A percentile compares a stretch with the other conserved stretches of the same genome.
phyloP scores from a whole-genome alignment of 2,329 filamentous ascomycete genomes.

The Sporothrix phasma region DNA sequence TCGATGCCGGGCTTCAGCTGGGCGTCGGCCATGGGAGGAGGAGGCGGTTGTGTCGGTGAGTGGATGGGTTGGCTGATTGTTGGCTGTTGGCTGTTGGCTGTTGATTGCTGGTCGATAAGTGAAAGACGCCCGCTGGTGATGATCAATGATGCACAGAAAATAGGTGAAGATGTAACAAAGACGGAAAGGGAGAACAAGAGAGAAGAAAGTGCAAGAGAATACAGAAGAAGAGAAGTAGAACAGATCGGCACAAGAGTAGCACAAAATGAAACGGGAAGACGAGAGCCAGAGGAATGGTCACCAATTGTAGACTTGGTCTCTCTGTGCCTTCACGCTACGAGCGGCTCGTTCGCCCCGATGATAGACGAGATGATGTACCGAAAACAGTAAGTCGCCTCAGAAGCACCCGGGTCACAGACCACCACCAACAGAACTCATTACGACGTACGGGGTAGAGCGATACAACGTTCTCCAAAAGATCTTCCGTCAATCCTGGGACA shows the following conservation, averaged over 20 bases:
- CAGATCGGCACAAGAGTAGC: neutral
- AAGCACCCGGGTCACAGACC: neutral
- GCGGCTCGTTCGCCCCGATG: neutral
- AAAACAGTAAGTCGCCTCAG: neutral
- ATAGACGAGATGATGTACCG: neutral
- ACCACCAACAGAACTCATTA: no score
- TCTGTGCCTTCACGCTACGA: neutral
- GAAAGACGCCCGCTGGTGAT: neutral
- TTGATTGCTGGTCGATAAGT: neutral
- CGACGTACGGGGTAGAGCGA: no score
- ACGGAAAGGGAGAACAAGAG: neutral
- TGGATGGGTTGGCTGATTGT: no score
- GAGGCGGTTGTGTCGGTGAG: neutral
- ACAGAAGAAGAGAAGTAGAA: neutral
- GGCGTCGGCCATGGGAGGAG: constrained; percentile 1
- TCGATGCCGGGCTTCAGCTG: constrained; percentile 16
- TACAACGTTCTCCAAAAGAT: constrained; percentile 2
- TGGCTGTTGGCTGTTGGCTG: neutral
- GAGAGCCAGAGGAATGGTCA: neutral
- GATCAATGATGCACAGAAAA: neutral
- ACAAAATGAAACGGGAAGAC: neutral
- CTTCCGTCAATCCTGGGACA: constrained; percentile 3
- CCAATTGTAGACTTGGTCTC: neutral
- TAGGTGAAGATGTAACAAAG: neutral
- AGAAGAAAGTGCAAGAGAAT: no score